Percentiles rank a stretch among this genome's conserved stretches.
These are phyloP conservation scores for Phytophthora citrophthora DNA, from an alignment of 352 stramenopile genomes.

Conservation along the genomic window DNA sequence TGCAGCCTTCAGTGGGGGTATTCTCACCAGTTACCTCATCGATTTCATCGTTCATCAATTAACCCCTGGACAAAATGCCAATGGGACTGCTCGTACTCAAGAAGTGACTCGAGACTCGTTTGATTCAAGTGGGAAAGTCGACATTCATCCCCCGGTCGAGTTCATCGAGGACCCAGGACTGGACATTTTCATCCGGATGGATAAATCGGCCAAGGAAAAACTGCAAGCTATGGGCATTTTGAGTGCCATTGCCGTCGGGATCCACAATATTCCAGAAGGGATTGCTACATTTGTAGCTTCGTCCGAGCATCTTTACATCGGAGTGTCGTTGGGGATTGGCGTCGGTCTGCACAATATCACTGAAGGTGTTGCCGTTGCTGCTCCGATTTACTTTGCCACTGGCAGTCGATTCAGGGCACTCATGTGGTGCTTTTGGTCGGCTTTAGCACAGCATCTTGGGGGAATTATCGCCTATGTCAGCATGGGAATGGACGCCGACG, in stretches of 20 bases:
- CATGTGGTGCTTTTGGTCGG: constrained; percentile 91
- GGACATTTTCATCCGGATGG: constrained; percentile 44
- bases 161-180: constrained; percentile 35
- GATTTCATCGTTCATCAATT: constrained; percentile 50
- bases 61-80: constrained; percentile 40
- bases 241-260: constrained; percentile 93
- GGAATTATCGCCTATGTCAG: constrained; percentile 83
- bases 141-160: constrained; percentile 30
- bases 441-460: constrained; percentile 89
- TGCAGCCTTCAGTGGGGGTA: constrained; percentile 81
- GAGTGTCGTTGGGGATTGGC: constrained; percentile 90
- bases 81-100: constrained; percentile 36
- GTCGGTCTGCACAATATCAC: constrained; percentile 97
- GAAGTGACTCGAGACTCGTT: constrained; percentile 31
- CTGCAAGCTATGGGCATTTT: constrained; percentile 92
- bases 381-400: constrained; percentile 97
- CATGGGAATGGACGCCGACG: constrained; percentile 53
- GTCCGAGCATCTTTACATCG: constrained; percentile 86
- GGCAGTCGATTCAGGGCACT: constrained; percentile 92
- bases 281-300: constrained; percentile 95
- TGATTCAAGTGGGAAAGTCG: constrained; percentile 25
- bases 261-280: constrained; percentile 98
- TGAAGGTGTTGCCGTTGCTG: constrained; percentile 94
- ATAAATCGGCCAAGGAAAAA: constrained; percentile 49
- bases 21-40: constrained; percentile 57